These are phyloP conservation scores for Kazachstania psychrophila DNA, from an alignment of 805 yeast genomes.

Conservation along the genomic window DNA sequence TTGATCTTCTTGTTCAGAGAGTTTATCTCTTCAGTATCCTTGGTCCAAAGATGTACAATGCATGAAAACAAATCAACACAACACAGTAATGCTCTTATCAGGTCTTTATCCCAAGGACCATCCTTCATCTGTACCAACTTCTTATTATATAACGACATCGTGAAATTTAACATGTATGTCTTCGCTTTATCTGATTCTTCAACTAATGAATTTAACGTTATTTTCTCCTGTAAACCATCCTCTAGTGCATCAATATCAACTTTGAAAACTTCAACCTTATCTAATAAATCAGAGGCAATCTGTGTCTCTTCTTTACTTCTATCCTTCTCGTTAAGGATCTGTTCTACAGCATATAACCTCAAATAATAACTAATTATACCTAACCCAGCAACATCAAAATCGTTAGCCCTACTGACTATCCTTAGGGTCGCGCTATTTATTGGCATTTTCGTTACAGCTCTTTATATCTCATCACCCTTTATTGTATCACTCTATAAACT, in stretches of 20 bases:
- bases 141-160: slow-evolving; percentile 47
- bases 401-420: slow-evolving; percentile 15
- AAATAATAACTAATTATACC: slow-evolving; percentile 26
- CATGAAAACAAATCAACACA: slow-evolving; percentile 22
- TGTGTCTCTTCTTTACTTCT: slow-evolving; percentile 45
- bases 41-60: slow-evolving; percentile 19
- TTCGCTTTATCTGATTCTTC: slow-evolving; percentile 50
- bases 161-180: slow-evolving; percentile 48
- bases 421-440: too few relatives aligned
- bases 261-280: slow-evolving; percentile 57
- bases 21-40: slow-evolving; percentile 5
- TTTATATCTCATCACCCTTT: background rate
- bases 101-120: slow-evolving; percentile 32
- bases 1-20: slow-evolving; percentile 19
- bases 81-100: slow-evolving; percentile 28
- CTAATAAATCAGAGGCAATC: slow-evolving; percentile 55
- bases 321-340: slow-evolving; percentile 56
- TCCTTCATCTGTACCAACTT: slow-evolving; percentile 39
- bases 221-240: slow-evolving; percentile 24
- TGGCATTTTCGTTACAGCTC: too few relatives aligned
- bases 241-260: slow-evolving; percentile 20
- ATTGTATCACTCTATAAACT: background rate
- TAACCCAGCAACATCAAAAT: slow-evolving; percentile 20
- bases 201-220: slow-evolving; percentile 35
- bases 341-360: slow-evolving; percentile 59